Evolutionary conservation across 2,329 filamentous ascomycete genomes (phyloP), one percentile per base, ranked within the genome.

Genomic region (Ophiostoma pallidulum): DNA sequence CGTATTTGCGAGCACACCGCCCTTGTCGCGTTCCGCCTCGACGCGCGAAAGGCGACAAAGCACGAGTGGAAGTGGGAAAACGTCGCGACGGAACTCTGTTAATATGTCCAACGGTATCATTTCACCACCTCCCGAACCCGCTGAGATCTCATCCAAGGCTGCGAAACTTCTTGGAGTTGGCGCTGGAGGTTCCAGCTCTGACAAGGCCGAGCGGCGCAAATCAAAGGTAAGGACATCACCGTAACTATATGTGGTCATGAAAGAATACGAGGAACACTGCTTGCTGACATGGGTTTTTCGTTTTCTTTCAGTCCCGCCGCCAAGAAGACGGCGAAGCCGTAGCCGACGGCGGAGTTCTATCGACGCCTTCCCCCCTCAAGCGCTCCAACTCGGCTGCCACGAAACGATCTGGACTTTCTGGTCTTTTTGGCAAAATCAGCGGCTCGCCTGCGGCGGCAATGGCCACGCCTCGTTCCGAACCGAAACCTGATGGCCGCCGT

Each of bases 91-190:
- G 32, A 73, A 81, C 52, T 84, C 86, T 1, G 65, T 84, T 14
- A 84, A 87, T 45, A 75, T 80, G 52, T 70, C 69, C 24, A 71
- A 72, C 53, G 84, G 80, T 8, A 69, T 90, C 51, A 72, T 77
- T 39, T 86, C 85, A 18, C 85, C 86, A 4, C 84, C 86, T 8
- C 79, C 83, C 2, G 86, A 89, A 26, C 78, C 84, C 28, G 67
- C 72, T 36, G 75, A 78, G 44, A 74, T 87, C 59, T 75, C 82
- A 8, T 74, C 79, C 39, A 94, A 94, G 64, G 87, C 86, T 24
- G 86, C 86, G 28, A 89, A 82, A 64, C 66, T 91, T 45, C 78
- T 92, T 3, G 78, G 89, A 68, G 56, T 76, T 20, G 70, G 59
- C 35, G 66, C 65, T 45, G 62, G 64, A 13, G 60, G 58, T 37